Evolutionary conservation across 108 stramenopile species (phyloP).

Genomic region (Pseudonitzschia multiseries): DNA sequence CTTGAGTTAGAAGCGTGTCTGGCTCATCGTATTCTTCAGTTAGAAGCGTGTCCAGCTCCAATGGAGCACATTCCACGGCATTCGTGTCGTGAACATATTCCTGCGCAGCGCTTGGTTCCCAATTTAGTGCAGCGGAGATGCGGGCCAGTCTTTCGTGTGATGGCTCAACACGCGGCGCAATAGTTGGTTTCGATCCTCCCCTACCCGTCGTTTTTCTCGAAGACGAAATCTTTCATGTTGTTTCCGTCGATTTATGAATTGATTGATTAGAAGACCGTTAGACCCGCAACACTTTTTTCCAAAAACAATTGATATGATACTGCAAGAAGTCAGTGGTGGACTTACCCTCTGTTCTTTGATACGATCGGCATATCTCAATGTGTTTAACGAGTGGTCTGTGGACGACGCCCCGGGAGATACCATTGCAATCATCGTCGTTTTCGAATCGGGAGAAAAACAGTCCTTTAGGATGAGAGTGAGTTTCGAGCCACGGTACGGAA

Average conservation of each 20-base stretch:
- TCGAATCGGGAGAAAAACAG: slow-evolving; percentile 87
- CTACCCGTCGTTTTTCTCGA: background rate
- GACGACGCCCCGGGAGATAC: slow-evolving; percentile 90
- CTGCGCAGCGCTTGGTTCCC: background rate
- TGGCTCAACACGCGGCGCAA: background rate
- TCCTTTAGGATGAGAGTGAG: slow-evolving; percentile 97
- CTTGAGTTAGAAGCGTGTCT: too few relatives aligned
- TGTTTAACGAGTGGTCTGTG: slow-evolving; percentile 98
- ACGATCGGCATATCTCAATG: slow-evolving; percentile 95
- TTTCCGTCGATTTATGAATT: too few relatives aligned
- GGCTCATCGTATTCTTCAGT: too few relatives aligned
- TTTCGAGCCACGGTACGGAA: slow-evolving; percentile 98
- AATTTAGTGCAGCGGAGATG: slow-evolving; percentile 22
- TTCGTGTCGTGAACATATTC: background rate
- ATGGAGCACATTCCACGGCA: background rate
- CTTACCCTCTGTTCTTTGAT: slow-evolving; percentile 89
- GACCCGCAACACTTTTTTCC: background rate
- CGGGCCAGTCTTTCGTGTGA: slow-evolving; percentile 25
- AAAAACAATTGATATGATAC: background rate
- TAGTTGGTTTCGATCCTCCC: slow-evolving; percentile 4
- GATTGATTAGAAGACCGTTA: too few relatives aligned
- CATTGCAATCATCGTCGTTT: slow-evolving; percentile 98
- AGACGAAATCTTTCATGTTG: slow-evolving; percentile 11
- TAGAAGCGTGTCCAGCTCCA: background rate
- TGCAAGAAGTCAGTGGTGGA: background rate